phyloP scores from a whole-genome alignment of 1,139 yeast genomes.

The Kodamaea derodonti region DNA sequence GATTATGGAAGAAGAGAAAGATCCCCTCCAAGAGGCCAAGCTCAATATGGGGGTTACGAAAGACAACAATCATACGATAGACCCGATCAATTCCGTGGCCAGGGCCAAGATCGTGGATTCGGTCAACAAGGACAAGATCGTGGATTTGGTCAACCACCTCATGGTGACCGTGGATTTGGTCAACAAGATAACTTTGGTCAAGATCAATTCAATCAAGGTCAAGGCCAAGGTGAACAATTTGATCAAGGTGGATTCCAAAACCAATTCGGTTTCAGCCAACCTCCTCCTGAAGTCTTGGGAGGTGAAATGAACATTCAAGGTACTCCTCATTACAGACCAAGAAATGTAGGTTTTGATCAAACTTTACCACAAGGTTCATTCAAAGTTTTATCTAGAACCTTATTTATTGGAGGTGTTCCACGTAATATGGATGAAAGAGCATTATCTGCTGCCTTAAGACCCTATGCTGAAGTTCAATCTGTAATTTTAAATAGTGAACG shows the following conservation, averaged over 20 bases:
- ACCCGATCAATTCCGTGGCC: conserved; percentile 2
- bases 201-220: conserved; percentile 6
- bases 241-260: conserved; percentile 2
- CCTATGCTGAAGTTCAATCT: conserved; percentile 94
- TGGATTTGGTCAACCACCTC: conserved; percentile 1
- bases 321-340: conserved; percentile 69
- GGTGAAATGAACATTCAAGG: conserved; percentile 67
- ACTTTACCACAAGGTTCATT: conserved; percentile 75
- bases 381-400: conserved; percentile 82
- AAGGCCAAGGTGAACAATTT: conserved; percentile 8
- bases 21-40: conserved; percentile 27
- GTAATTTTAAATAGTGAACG: conserved; percentile 83
- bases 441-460: conserved; percentile 63
- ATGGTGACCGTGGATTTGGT: conserved; percentile 3
- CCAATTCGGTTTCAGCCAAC: conserved; percentile 1
- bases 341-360: conserved; percentile 65
- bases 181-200: conserved; percentile 4
- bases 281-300: conserved; percentile 25
- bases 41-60: conserved; percentile 12
- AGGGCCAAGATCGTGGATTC: background rate
- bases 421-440: conserved; percentile 73
- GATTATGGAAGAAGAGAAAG: conserved; percentile 24
- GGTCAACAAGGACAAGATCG: conserved; percentile 1
- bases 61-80: conserved; percentile 4
- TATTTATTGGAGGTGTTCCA: conserved; percentile 93